Evolutionary conservation across 768 basidiomycete species (phyloP), one percentile per base, ranked within the genome.

Genomic region (Agaricus subrufescens): DNA sequence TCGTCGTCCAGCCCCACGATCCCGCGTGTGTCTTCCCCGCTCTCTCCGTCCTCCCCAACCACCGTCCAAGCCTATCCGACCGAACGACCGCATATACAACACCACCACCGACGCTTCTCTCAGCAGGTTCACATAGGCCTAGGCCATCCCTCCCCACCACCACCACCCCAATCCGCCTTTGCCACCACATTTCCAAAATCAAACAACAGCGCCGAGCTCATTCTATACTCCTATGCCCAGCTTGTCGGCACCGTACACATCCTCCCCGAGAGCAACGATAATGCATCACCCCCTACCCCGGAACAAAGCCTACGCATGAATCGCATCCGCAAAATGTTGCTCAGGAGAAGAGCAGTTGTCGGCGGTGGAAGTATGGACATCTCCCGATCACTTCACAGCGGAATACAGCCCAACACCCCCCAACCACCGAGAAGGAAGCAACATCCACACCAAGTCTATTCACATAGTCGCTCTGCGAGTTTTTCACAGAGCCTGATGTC

Each of bases 361-460:
- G 87, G 88, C 14, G 89, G 89, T 1, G 89, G 90, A 5, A 83
- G 87, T 61, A 91, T 91, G 88, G 86, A 90, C 61, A 89, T 91
- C 45, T 78, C 83, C 5, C 76, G 80, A 0, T 77, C 77, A 1
- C 65, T 76, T 1, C 40, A 45, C 34, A 19, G 19, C 19, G 19
- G 47, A 25, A 7, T 34, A 31, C 48, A 4, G 34, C 27, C 40
- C 50, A 47, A 43, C 50, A 26, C 25, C 31, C 15, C 30, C 44
- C 40, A 19, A 43, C 44, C 19, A n/a, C 14, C 23, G 2, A 46
- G 53, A 6, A 34, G 7, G 2, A 34, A 34, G 3, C 30, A 54
- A 23, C 31, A 25, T 7, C 40, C 46, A 46, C 38, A 25, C 26
- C 54, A 26, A 54, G 27, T 49, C 14, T 6, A 14, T 38, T 7